phyloP scores from a whole-genome alignment of 805 yeast species.

The Hanseniaspora hatyaiensis region DNA sequence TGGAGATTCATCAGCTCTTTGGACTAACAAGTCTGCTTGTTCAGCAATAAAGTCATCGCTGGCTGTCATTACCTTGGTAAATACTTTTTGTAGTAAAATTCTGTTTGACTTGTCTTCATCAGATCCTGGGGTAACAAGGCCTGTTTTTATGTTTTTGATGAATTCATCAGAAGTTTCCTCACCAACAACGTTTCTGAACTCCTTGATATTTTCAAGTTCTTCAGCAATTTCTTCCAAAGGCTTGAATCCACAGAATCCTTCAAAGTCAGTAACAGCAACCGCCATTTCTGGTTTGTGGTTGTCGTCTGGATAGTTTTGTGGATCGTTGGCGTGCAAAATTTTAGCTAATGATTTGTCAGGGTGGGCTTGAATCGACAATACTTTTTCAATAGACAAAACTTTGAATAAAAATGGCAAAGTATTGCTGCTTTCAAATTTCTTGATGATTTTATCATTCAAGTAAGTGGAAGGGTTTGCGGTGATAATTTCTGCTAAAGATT shows the following conservation, averaged over 20 bases:
- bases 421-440: conserved; percentile 52
- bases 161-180: conserved; percentile 45
- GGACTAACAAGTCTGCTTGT: conserved; percentile 54
- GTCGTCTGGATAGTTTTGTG: conserved; percentile 90
- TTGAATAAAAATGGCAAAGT: conserved; percentile 89
- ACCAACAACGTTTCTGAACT: conserved; percentile 61
- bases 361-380: conserved; percentile 91
- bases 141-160: conserved; percentile 34
- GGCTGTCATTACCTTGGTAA: conserved; percentile 75
- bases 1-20: conserved; percentile 50
- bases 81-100: conserved; percentile 58
- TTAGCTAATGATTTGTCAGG: conserved; percentile 83
- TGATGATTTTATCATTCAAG: conserved; percentile 48
- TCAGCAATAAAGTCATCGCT: conserved; percentile 45
- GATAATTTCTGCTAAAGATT: conserved; percentile 57
- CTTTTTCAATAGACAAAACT: conserved; percentile 85
- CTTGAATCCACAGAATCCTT: conserved; percentile 96
- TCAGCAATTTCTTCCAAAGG: conserved; percentile 69
- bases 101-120: conserved; percentile 48
- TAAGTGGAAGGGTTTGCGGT: conserved; percentile 44
- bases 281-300: conserved; percentile 99
- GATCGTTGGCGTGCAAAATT: conserved; percentile 67
- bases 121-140: conserved; percentile 37
- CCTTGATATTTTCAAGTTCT: conserved; percentile 63
- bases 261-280: conserved; percentile 86